Percentiles rank a stretch among this genome's conserved stretches.
These are phyloP conservation scores for Parasarocladium wereldwijsianum DNA, from an alignment of 2,329 filamentous ascomycete genomes.

Conservation along the genomic window DNA sequence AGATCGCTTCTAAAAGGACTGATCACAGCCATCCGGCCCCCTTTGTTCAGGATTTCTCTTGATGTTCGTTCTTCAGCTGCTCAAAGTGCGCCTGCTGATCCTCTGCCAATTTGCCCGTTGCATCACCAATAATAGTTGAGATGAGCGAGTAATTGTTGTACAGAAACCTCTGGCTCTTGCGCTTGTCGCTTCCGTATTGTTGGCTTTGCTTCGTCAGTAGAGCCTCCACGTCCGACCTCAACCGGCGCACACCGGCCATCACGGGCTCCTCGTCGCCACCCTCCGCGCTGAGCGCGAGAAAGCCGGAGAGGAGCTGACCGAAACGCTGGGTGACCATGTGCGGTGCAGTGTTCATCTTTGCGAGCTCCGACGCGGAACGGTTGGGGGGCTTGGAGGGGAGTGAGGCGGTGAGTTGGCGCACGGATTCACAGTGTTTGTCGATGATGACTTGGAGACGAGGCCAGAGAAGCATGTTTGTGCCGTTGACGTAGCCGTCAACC, in stretches of 20 bases:
- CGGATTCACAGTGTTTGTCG: constrained; percentile 80
- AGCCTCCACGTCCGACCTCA: constrained; percentile 69
- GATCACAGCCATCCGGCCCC: too few species aligned
- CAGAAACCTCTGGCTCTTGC: constrained; percentile 75
- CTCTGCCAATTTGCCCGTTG: constrained; percentile 53
- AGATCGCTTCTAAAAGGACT: too few species aligned
- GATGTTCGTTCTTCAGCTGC: constrained; percentile 42
- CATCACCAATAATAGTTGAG: constrained; percentile 78
- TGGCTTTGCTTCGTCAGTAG: constrained; percentile 70
- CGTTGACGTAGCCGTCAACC: constrained; percentile 84
- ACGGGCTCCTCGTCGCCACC: constrained; percentile 92
- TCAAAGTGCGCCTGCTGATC: constrained; percentile 70
- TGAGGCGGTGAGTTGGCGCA: constrained; percentile 46
- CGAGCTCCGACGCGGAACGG: constrained; percentile 30
- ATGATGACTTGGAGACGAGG: constrained; percentile 89
- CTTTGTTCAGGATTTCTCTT: constrained; percentile 26
- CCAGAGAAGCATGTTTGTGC: constrained; percentile 91
- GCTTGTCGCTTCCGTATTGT: constrained; percentile 54
- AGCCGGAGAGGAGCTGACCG: constrained; percentile 77
- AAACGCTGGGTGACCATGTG: constrained; percentile 93
- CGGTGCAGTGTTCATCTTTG: constrained; percentile 62
- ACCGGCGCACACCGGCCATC: constrained; percentile 58
- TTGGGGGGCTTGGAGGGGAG: constrained; percentile 29
- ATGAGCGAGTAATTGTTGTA: constrained; percentile 94
- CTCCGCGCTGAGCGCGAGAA: constrained; percentile 72